Percentiles rank a stretch among this genome's conserved stretches.
Evolutionary conservation across 2,329 filamentous ascomycete genomes (phyloP).

Genomic region (Xylariaceae sp.): DNA sequence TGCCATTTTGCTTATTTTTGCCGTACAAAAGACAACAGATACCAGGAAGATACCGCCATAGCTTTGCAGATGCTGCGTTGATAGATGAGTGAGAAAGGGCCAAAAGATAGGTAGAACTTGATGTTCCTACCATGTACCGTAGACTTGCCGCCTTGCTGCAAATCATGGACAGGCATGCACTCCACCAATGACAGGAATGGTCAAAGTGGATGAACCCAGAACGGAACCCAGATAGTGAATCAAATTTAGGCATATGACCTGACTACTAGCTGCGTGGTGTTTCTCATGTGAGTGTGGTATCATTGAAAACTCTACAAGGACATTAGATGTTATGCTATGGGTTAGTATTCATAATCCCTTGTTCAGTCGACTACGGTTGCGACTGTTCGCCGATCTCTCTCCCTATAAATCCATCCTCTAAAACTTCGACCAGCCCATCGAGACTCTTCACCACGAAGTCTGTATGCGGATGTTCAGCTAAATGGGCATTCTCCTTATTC

Average conservation of each 20-base stretch:
- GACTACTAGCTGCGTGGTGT: too few species aligned
- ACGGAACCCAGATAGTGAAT: too few species aligned
- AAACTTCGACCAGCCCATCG: conserved; percentile 70
- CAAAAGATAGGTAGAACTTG: conserved; percentile 3
- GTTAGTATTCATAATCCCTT: too few species aligned
- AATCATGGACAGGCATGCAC: not conserved
- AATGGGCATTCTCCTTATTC: conserved; percentile 72
- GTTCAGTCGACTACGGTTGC: too few species aligned
- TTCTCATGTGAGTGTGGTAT: too few species aligned
- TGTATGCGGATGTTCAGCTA: conserved; percentile 70
- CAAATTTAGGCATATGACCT: too few species aligned
- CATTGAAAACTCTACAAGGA: too few species aligned
- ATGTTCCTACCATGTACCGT: not conserved
- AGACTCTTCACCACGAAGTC: conserved; percentile 68
- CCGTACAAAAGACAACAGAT: conserved; percentile 3
- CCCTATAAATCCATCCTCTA: conserved; percentile 72
- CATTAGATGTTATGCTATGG: too few species aligned
- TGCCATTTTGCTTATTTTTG: conserved; percentile 7
- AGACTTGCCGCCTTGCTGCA: too few species aligned
- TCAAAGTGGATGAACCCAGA: too few species aligned
- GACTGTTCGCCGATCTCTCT: conserved; percentile 22
- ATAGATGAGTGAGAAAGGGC: conserved; percentile 9
- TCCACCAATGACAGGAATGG: too few species aligned
- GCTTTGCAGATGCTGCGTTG: not conserved
- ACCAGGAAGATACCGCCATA: conserved; percentile 9